A percentile compares a stretch with the other conserved stretches of the same genome.
Evolutionary conservation across 2,329 filamentous ascomycete species (phyloP).

Genomic region (Fusarium napiforme): DNA sequence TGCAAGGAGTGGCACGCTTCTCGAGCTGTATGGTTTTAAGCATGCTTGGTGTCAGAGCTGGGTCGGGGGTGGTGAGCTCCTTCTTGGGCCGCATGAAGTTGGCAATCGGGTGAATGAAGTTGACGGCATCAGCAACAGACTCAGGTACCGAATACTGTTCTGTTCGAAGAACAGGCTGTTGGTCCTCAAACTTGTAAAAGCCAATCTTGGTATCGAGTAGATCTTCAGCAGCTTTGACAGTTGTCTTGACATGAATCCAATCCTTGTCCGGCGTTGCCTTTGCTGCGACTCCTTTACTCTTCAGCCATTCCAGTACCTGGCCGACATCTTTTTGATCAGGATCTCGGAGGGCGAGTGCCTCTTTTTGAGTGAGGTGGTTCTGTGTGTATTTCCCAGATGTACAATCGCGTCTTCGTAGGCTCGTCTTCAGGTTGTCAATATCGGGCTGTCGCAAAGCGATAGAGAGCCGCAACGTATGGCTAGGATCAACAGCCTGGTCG

Average conservation of each 20-base stretch:
- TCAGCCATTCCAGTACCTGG: constrained; percentile 56
- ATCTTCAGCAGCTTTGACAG: constrained; percentile 52
- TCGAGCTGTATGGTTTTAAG: constrained; percentile 20
- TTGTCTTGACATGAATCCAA: constrained; percentile 57
- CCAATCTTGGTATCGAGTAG: constrained; percentile 56
- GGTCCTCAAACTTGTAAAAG: constrained; percentile 55
- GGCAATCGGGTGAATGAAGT: constrained; percentile 60
- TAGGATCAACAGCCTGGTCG: constrained; percentile 34
- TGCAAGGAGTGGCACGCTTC: constrained; percentile 47
- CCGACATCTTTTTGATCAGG: constrained; percentile 50
- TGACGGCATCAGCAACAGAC: constrained; percentile 52
- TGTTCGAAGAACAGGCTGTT: constrained; percentile 55
- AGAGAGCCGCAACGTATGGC: constrained; percentile 45
- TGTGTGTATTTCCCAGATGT: constrained; percentile 12
- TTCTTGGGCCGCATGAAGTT: constrained; percentile 60
- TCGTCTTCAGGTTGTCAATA: constrained; percentile 42
- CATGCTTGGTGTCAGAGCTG: constrained; percentile 6
- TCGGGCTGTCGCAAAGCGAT: constrained; percentile 49
- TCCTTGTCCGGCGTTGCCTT: constrained; percentile 50
- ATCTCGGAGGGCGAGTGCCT: constrained; percentile 51
- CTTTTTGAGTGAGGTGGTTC: constrained; percentile 49
- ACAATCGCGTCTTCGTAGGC: constrained; percentile 37
- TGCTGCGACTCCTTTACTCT: constrained; percentile 49
- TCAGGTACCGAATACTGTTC: constrained; percentile 58
- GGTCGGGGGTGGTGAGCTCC: constrained; percentile 37